These are phyloP conservation scores for Cucumis hystrix DNA, from an alignment of 306 rosid genomes.

Conservation along the genomic window DNA sequence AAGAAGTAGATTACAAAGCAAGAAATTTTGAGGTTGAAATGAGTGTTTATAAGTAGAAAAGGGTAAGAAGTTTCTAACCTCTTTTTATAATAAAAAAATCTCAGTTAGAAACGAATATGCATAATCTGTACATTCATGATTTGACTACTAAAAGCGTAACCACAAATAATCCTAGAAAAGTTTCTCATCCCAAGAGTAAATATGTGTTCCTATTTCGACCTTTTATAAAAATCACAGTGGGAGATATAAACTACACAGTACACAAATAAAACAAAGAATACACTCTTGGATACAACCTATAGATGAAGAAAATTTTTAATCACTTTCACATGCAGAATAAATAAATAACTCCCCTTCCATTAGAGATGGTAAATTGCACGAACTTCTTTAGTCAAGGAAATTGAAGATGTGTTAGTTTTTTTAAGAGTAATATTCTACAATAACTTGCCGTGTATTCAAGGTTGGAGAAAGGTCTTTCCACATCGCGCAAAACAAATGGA, in stretches of 20 bases:
- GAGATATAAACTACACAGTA: neutral
- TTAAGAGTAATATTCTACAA: neutral
- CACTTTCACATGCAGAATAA: neutral
- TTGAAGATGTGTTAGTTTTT: neutral
- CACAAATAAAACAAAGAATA: neutral
- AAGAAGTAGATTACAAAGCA: too few relatives aligned
- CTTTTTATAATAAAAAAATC: neutral
- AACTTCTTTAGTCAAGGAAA: neutral
- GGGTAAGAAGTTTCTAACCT: neutral
- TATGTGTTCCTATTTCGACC: neutral
- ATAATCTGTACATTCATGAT: neutral
- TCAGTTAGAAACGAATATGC: neutral
- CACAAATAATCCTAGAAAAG: neutral
- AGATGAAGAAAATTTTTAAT: neutral
- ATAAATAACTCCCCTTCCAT: neutral
- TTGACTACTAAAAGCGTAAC: neutral
- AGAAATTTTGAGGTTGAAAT: too few relatives aligned
- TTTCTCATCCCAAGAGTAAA: neutral
- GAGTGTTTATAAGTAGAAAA: neutral
- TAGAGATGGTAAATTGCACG: neutral
- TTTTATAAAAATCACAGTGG: neutral
- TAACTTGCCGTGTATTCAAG: constrained; percentile 71
- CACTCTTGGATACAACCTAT: neutral
- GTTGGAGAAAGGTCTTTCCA: constrained; percentile 82
- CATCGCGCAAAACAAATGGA: constrained; percentile 86